These are phyloP conservation scores for Phytopythium sindhum DNA, from an alignment of 352 stramenopile species.

Conservation along the genomic window DNA sequence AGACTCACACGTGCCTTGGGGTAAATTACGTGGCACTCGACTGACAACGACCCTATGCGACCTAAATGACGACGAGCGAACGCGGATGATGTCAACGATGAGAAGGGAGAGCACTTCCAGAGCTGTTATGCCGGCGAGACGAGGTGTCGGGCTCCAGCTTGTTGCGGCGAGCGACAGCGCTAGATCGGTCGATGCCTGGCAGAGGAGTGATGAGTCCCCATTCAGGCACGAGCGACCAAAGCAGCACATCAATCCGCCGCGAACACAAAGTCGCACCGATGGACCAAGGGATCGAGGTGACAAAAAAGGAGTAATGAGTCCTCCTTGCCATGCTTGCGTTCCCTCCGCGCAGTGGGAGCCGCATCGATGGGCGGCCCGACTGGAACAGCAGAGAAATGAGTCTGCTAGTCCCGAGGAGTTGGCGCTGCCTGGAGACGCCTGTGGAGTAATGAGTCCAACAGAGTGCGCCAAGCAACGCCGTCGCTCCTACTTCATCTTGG, in stretches of 20 bases:
- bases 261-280: no score
- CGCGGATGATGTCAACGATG: not conserved
- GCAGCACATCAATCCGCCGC: not conserved
- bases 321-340: not conserved
- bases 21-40: slow-evolving; percentile 2
- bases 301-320: slow-evolving; percentile 1
- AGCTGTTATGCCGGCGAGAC: no score
- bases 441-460: slow-evolving; percentile 2
- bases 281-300: not conserved
- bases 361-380: not conserved
- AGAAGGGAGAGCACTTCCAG: no score
- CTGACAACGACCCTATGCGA: not conserved
- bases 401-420: not conserved
- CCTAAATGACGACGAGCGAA: not conserved
- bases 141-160: not conserved
- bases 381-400: not conserved
- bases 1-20: not conserved
- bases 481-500: not conserved
- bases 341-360: not conserved
- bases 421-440: not conserved
- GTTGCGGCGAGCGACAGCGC: not conserved
- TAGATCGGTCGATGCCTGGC: not conserved
- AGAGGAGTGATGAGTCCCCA: slow-evolving; percentile 1
- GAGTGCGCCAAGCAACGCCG: not conserved
- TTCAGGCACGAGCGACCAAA: not conserved